A percentile compares a stretch with the other conserved stretches of the same genome.
Evolutionary conservation across 2,329 filamentous ascomycete species (phyloP).

Genomic region (Xylaria sp.): DNA sequence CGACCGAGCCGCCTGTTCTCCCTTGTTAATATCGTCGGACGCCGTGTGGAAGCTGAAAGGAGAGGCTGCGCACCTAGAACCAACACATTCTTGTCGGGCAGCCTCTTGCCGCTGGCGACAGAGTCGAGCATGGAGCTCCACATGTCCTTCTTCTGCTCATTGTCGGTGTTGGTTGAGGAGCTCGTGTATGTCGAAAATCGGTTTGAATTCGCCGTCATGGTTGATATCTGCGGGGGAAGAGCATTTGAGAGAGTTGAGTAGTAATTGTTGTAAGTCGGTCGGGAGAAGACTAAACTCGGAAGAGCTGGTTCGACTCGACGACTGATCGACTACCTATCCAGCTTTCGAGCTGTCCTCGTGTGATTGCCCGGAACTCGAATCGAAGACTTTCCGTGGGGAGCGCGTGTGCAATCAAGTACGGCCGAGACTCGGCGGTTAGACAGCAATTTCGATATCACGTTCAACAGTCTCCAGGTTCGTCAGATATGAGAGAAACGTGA

Average conservation of each 20-base stretch:
- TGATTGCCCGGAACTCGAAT: constrained; percentile 18
- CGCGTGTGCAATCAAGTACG: constrained; percentile 15
- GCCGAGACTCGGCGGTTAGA: not conserved
- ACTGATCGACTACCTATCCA: not conserved
- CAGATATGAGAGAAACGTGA: not conserved
- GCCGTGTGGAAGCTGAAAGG: not conserved
- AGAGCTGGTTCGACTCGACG: constrained; percentile 1
- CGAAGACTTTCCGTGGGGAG: constrained; percentile 13
- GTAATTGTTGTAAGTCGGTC: not conserved
- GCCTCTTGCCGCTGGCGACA: constrained; percentile 80
- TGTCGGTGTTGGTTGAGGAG: constrained; percentile 50
- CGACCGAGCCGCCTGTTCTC: constrained; percentile 65
- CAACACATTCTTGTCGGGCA: constrained; percentile 87
- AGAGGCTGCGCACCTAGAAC: constrained; percentile 58
- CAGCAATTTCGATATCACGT: not conserved
- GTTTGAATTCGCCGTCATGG: constrained; percentile 50
- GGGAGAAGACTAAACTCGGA: not conserved
- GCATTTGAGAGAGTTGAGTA: constrained; percentile 22
- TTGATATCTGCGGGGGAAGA: constrained; percentile 21
- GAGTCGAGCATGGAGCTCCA: constrained; percentile 92
- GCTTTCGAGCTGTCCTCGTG: not conserved
- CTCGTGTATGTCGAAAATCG: constrained; percentile 55
- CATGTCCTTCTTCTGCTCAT: constrained; percentile 78
- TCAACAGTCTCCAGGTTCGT: not conserved
- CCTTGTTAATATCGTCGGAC: constrained; percentile 28